Conservation (phyloP, 768 basidiomycete genomes). For the Termitomyces sp. region DNA sequence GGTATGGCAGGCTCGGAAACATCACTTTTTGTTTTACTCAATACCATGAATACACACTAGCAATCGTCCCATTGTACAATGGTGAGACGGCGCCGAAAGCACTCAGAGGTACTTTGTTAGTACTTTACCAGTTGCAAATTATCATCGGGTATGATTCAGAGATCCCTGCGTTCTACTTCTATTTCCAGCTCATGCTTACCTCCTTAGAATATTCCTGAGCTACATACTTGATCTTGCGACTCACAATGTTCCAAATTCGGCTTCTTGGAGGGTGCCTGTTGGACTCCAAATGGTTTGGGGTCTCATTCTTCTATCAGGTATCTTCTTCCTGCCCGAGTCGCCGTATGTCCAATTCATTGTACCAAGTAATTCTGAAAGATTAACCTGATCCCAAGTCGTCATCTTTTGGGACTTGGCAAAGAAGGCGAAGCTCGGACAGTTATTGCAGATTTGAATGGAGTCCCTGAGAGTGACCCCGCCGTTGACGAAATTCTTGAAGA, state of each 20-base stretch:
- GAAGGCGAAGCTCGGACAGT: conserved; percentile 54
- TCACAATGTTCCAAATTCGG: conserved; percentile 49
- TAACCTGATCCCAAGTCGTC: conserved; percentile 45
- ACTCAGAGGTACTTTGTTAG: conserved; percentile 66
- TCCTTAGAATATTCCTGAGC: conserved; percentile 61
- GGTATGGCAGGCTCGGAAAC: conserved; percentile 36
- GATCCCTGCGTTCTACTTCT: background rate
- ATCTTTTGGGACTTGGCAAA: conserved; percentile 58
- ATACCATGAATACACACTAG: conserved; percentile 16
- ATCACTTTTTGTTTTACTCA: background rate
- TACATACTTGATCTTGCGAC: conserved; percentile 70
- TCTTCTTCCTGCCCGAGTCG: conserved; percentile 77
- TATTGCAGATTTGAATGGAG: conserved; percentile 63
- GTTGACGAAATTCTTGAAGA: conserved; percentile 62
- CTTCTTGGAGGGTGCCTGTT: conserved; percentile 74
- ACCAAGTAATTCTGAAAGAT: background rate
- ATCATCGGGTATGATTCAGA: conserved; percentile 52
- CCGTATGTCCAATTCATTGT: conserved; percentile 45
- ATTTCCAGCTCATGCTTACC: background rate
- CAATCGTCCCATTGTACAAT: conserved; percentile 65
- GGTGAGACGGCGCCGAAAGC: conserved; percentile 77
- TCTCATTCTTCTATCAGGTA: conserved; percentile 58
- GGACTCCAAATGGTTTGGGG: conserved; percentile 75
- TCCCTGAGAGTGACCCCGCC: conserved; percentile 53
- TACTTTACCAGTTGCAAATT: conserved; percentile 76